Base-by-base conservation (phyloP, 176 grass and related monocot species). In the Oropetium thomaeum region DNA sequence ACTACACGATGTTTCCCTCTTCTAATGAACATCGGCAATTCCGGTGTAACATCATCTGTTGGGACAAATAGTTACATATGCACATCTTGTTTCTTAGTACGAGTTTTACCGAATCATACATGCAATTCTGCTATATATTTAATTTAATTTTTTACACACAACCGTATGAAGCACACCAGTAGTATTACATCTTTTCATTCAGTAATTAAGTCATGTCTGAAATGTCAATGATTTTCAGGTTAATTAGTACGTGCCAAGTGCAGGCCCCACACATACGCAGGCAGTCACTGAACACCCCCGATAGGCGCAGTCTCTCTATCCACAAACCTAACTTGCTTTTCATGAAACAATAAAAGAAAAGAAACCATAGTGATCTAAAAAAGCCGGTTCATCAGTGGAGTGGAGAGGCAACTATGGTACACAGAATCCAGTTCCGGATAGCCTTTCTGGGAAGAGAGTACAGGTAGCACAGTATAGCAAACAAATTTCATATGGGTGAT, bases 391-490 rank as follows among this genome's bases (percentile, higher is more conserved):
- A 74, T 47, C 9, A 62, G 69, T 83, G 80, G 80, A 62, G 69
- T 83, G 80, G 80, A 47, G 62, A 79, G 19, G 69, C 43, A 45
- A 39, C 69, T 83, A 55, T 23, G 28, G 13, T 15, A 60, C 22
- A 3, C 62, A 54, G 74, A 87, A 87, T 79, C 74, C 62, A 68
- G 35, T 79, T 74, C 62, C 23, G 19, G 54, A 5, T 73, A 41
- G 31, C 51, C 42, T 54, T 88, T 88, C 1, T 27, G 32, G 7
- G 37, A 74, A 82, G 57, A 82, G 57, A 74, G 79, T 79, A 68
- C 73, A 73, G 39, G 44, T 66, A 67, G 58, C 69, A 69, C 35
- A 79, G 59, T 12, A 38, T 37, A 45, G 19, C 17, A 37, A 62
- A 31, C 28, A 30, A 62, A 25, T 87, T 78, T 76, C 25, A 71